Conservation (phyloP, 139 green algal species). For the Asterochloris erici region DNA sequence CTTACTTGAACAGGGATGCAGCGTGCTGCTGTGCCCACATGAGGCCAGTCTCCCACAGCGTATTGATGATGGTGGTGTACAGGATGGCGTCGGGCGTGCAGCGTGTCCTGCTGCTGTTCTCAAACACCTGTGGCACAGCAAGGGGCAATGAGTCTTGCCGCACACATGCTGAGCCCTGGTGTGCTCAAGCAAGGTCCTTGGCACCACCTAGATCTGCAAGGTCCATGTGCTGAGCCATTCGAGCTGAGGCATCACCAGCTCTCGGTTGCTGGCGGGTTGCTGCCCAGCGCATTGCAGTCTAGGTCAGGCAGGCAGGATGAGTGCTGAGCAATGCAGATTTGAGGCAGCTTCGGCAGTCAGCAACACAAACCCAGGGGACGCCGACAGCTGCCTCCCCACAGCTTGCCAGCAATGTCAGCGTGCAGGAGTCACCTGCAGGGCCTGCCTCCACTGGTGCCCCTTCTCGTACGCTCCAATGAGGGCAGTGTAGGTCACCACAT, state of each 20-base stretch:
- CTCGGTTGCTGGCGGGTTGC: too few relatives aligned
- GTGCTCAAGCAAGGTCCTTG: too few relatives aligned
- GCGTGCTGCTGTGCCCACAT: neutral
- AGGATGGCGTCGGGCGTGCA: slow-evolving; percentile 41
- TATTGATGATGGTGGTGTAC: slow-evolving; percentile 13
- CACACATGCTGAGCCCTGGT: too few relatives aligned
- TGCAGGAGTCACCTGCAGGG: neutral
- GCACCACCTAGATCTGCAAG: too few relatives aligned
- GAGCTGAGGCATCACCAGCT: too few relatives aligned
- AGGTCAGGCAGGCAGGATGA: slow-evolving; percentile 2
- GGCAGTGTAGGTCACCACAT: slow-evolving; percentile 43
- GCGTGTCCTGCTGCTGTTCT: slow-evolving; percentile 27
- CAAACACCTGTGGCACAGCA: slow-evolving; percentile 21
- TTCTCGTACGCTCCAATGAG: slow-evolving; percentile 25
- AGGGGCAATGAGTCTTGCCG: too few relatives aligned
- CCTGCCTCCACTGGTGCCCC: slow-evolving; percentile 15
- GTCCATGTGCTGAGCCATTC: too few relatives aligned
- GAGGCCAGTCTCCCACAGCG: slow-evolving; percentile 3
- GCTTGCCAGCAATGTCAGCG: neutral
- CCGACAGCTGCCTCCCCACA: neutral
- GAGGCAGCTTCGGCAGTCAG: too few relatives aligned
- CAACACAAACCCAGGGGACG: too few relatives aligned
- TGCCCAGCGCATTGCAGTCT: too few relatives aligned
- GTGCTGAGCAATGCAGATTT: neutral
- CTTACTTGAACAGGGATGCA: neutral